phyloP scores from a whole-genome alignment of 768 basidiomycete genomes.

The Mycena vulgaris region DNA sequence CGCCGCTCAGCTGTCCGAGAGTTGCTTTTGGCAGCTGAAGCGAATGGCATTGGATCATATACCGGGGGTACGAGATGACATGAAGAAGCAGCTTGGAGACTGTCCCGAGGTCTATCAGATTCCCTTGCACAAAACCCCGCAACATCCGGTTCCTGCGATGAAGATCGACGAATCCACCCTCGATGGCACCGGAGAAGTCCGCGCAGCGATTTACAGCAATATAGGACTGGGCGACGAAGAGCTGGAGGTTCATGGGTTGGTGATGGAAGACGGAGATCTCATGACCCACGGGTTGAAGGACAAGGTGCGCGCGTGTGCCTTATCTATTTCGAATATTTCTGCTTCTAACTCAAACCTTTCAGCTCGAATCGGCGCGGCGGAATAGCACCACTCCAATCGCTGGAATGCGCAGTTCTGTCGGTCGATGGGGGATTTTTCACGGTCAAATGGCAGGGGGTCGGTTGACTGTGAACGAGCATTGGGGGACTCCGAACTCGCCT shows the following conservation, averaged over 20 bases:
- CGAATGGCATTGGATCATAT: not conserved
- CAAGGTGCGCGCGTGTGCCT: too few species aligned
- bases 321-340: too few species aligned
- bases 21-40: not conserved
- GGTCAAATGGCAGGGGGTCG: conserved; percentile 42
- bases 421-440: conserved; percentile 45
- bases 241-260: too few species aligned
- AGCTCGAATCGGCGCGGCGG: conserved; percentile 37
- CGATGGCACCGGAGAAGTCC: too few species aligned
- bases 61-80: too few species aligned
- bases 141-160: too few species aligned
- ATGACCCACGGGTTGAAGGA: conserved; percentile 29
- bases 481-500: conserved; percentile 44
- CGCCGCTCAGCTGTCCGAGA: not conserved
- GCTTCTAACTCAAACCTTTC: not conserved
- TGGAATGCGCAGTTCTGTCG: not conserved
- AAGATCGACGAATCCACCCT: too few species aligned
- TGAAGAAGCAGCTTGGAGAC: too few species aligned
- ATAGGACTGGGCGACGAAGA: too few species aligned
- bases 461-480: conserved; percentile 44
- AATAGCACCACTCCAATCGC: conserved; percentile 15
- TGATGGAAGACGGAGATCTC: conserved; percentile 32
- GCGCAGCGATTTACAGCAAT: too few species aligned
- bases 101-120: too few species aligned
- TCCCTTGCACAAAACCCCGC: too few species aligned